A percentile compares a stretch with the other conserved stretches of the same genome.
Conservation (phyloP, 2,329 filamentous ascomycete genomes). For the Cordyceps fumosorosea region DNA sequence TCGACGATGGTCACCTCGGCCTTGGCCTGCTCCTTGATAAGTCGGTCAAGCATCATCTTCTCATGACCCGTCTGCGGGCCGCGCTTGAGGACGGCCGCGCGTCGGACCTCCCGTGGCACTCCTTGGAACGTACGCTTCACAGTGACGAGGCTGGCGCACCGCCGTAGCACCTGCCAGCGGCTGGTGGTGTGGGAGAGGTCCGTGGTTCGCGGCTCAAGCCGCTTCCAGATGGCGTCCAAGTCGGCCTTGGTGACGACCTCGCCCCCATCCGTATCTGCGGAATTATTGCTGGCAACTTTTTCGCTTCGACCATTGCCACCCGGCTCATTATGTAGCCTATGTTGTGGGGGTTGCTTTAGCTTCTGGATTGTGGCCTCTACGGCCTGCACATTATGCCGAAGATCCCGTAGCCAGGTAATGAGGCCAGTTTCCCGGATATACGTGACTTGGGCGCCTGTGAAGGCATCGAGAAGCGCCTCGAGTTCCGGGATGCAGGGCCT, state of each 20-base stretch:
- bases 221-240: slow-evolving; percentile 15
- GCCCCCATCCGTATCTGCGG: not conserved
- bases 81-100: slow-evolving; percentile 17
- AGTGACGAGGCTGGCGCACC: slow-evolving; percentile 24
- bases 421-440: slow-evolving; percentile 18
- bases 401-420: slow-evolving; percentile 18
- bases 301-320: no score
- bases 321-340: not conserved
- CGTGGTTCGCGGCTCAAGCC: slow-evolving; percentile 21
- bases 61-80: slow-evolving; percentile 17
- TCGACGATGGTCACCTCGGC: slow-evolving; percentile 31
- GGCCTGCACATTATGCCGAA: slow-evolving; percentile 16
- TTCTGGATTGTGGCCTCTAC: slow-evolving; percentile 14
- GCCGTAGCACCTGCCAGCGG: slow-evolving; percentile 29
- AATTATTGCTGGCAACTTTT: no score
- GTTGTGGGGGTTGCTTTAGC: slow-evolving; percentile 11
- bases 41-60: slow-evolving; percentile 25
- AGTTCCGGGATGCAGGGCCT: slow-evolving; percentile 17
- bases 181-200: slow-evolving; percentile 18
- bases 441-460: slow-evolving; percentile 10
- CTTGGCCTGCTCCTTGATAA: slow-evolving; percentile 27
- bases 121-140: slow-evolving; percentile 28
- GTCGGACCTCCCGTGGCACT: slow-evolving; percentile 22
- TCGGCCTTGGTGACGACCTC: not conserved
- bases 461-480: slow-evolving; percentile 14